phyloP scores from a whole-genome alignment of 805 yeast species.

The Metschnikowia noctiluminum region DNA sequence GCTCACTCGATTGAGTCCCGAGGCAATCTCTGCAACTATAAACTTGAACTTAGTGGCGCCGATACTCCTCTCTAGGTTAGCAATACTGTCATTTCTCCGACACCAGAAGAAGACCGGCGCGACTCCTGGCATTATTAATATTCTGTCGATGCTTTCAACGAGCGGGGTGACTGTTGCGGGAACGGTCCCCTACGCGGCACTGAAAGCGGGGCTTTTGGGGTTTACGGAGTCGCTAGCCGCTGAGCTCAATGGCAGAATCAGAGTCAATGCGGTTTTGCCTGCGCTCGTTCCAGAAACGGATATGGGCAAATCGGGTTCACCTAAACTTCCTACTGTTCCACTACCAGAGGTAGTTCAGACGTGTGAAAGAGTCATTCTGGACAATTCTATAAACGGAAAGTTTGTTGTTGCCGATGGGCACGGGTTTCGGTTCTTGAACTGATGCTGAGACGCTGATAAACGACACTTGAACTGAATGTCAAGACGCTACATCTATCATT shows the following conservation, averaged over 20 bases:
- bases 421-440: conserved; percentile 5
- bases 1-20: conserved; percentile 39
- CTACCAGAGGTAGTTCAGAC: conserved; percentile 27
- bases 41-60: conserved; percentile 60
- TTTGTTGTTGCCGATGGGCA: conserved; percentile 22
- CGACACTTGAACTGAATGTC: too few relatives aligned
- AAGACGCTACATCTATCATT: too few relatives aligned
- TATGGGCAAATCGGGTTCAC: conserved; percentile 45
- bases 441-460: background rate
- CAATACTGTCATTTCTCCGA: conserved; percentile 50
- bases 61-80: conserved; percentile 52
- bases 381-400: conserved; percentile 32
- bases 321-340: conserved; percentile 21
- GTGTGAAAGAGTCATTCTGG: conserved; percentile 11
- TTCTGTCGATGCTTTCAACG: conserved; percentile 61
- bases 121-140: conserved; percentile 48
- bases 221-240: conserved; percentile 56
- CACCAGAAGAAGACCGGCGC: conserved; percentile 20
- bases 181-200: conserved; percentile 61
- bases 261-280: conserved; percentile 67
- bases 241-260: conserved; percentile 54
- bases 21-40: conserved; percentile 45
- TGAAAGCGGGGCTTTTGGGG: conserved; percentile 67
- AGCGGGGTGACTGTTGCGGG: conserved; percentile 44
- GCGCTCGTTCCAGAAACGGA: conserved; percentile 66